These are phyloP conservation scores for Cynara cardunculus DNA, from an alignment of 129 eudicot genomes.

Conservation along the genomic window DNA sequence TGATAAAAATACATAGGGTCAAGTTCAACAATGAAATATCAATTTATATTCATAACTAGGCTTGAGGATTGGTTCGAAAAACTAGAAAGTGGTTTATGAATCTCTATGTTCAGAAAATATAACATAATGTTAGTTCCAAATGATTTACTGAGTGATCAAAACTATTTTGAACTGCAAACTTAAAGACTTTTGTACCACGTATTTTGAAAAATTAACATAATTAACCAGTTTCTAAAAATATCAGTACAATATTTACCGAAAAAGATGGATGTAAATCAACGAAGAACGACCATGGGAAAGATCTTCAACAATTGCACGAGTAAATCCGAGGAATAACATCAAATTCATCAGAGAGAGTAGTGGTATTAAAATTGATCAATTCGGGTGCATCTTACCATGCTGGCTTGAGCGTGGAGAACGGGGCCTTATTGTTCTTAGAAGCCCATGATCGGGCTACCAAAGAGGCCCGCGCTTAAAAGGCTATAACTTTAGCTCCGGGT, in stretches of 20 bases:
- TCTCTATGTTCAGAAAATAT: background rate
- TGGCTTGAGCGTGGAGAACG: too few species aligned
- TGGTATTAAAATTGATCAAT: background rate
- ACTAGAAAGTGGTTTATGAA: background rate
- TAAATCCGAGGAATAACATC: slow-evolving; percentile 39
- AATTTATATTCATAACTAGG: too few species aligned
- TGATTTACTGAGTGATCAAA: background rate
- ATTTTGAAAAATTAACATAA: background rate
- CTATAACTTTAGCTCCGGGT: too few species aligned
- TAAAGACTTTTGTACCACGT: background rate
- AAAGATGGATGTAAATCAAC: slow-evolving; percentile 51
- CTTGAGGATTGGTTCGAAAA: too few species aligned
- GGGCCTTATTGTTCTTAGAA: too few species aligned
- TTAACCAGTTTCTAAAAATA: slow-evolving; percentile 71
- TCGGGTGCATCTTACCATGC: slow-evolving; percentile 31
- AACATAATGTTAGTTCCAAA: background rate
- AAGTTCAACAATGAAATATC: too few species aligned
- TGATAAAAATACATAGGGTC: too few species aligned
- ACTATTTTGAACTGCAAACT: background rate
- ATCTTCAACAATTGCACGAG: slow-evolving; percentile 59
- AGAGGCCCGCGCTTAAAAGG: too few species aligned
- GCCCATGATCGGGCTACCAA: too few species aligned
- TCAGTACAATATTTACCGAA: slow-evolving; percentile 70
- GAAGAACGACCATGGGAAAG: slow-evolving; percentile 55
- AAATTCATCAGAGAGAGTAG: background rate